Evolutionary conservation across 495 filamentous ascomycete species (phyloP), one percentile per base, ranked within the genome.

Genomic region (Hypomontagnella monticulosa): DNA sequence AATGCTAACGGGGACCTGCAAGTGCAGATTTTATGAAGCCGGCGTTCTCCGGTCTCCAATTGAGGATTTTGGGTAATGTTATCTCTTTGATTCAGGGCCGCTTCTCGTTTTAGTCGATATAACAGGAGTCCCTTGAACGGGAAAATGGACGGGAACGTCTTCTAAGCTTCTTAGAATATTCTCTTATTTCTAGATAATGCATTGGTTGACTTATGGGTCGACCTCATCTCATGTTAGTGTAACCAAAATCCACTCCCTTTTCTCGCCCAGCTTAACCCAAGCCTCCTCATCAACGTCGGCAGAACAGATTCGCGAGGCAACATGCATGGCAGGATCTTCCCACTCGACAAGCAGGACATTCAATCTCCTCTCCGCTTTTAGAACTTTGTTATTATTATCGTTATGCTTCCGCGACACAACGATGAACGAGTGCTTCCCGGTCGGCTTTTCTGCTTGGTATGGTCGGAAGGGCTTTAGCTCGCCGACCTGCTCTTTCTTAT

Each of bases 371-470:
- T 63, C 51, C n/a, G 51, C 60, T 16, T 30, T 63, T 4, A 63
- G 34, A 38, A 63, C 23, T 27, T 37, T 57, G 2, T 37, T 20
- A 32, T 14, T 51, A 5, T 63, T 19, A 37, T 63, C 43, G 30
- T 63, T 44, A n/a, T 56, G 9, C 34, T 60, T 44, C 1, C 53
- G 57, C 15, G 67, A 63, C 10, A 53, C 34, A n/a, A 58, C 52
- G 19, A 63, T 42, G 19, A 56, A 57, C 12, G 60, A 57, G 5
- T 53, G 38, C 4, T 48, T 63, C 4, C 61, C 58, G 3, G 46
- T 23, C 1, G 49, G 46, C 12, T 58, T 53, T 16, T 30, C 46
- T 14, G 36, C 44, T 6, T 56, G 51, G 9, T 36, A 23, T 0
- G 48, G 37, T 18, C 48, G 37, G 23, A 63, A 48, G 0, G 36